phyloP scores from a whole-genome alignment of 805 yeast species.

The Candida silvatica region DNA sequence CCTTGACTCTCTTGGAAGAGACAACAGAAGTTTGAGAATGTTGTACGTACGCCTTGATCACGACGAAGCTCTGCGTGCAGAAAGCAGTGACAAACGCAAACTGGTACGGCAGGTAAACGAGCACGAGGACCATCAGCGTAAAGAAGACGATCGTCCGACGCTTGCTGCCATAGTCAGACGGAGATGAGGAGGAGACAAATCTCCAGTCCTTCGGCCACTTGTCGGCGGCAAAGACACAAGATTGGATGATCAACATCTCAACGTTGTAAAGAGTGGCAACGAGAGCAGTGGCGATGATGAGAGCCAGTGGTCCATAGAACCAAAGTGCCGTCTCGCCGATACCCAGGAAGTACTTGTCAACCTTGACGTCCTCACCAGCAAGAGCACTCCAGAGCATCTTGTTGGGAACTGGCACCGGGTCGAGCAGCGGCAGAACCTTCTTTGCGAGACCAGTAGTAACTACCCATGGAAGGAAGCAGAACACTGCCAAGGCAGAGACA shows the following conservation, averaged over 20 bases:
- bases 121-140: slow-evolving; percentile 9
- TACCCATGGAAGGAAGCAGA: slow-evolving; percentile 32
- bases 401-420: slow-evolving; percentile 35
- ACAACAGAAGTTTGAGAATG: background rate
- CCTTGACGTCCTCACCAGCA: slow-evolving; percentile 26
- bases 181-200: slow-evolving; percentile 2
- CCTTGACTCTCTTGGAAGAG: background rate
- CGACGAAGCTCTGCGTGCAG: slow-evolving; percentile 47
- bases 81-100: slow-evolving; percentile 59
- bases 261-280: slow-evolving; percentile 28
- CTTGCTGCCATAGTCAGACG: background rate
- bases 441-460: slow-evolving; percentile 29
- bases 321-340: slow-evolving; percentile 46
- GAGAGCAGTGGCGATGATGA: slow-evolving; percentile 34
- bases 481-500: slow-evolving; percentile 12
- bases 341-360: slow-evolving; percentile 63
- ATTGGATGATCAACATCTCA: slow-evolving; percentile 16
- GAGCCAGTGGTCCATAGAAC: slow-evolving; percentile 52
- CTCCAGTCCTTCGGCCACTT: background rate
- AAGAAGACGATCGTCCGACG: slow-evolving; percentile 7
- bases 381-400: slow-evolving; percentile 33
- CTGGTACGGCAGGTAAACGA: slow-evolving; percentile 69
- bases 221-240: slow-evolving; percentile 12
- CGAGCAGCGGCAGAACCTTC: slow-evolving; percentile 24
- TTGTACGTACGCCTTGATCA: slow-evolving; percentile 27